phyloP scores from a whole-genome alignment of 2,329 filamentous ascomycete species.

The Metarhizium album region DNA sequence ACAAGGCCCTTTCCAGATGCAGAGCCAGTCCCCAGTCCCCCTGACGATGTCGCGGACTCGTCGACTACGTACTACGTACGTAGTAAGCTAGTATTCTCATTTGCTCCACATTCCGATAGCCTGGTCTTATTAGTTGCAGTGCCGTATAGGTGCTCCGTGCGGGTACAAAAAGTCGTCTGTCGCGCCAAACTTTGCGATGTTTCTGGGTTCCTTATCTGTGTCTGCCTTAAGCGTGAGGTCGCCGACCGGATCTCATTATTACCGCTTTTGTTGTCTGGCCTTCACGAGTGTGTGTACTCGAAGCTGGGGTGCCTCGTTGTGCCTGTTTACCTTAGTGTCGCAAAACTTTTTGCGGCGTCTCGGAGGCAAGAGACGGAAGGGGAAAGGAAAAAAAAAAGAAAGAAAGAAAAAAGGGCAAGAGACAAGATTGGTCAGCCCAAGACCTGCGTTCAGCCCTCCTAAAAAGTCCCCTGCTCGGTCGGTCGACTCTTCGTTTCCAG shows the following conservation, averaged over 20 bases:
- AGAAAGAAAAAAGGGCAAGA: not conserved
- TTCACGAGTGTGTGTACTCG: conserved; percentile 1
- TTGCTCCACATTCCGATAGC: conserved; percentile 1
- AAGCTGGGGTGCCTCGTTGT: conserved; percentile 1
- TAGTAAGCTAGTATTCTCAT: not conserved
- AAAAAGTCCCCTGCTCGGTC: not conserved
- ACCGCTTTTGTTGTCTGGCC: not conserved
- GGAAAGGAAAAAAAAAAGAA: not conserved
- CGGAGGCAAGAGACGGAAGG: conserved; percentile 2
- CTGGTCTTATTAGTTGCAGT: not conserved
- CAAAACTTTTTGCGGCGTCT: not conserved
- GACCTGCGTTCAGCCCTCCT: not conserved
- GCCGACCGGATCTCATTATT: conserved; percentile 2
- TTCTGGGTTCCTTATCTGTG: conserved; percentile 1
- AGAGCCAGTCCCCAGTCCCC: not conserved
- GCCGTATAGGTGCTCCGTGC: conserved; percentile 4
- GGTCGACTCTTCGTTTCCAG: not conserved
- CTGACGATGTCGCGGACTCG: no score
- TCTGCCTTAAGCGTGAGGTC: conserved; percentile 2
- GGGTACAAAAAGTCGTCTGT: conserved; percentile 6
- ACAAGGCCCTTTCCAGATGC: not conserved
- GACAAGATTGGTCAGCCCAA: not conserved
- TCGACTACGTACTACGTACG: not conserved
- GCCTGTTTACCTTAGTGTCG: not conserved
- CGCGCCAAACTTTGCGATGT: not conserved